A percentile compares a stretch with the other conserved stretches of the same genome.
phyloP scores from a whole-genome alignment of 1,284 basidiomycete species.

The Puccinia triticina region DNA sequence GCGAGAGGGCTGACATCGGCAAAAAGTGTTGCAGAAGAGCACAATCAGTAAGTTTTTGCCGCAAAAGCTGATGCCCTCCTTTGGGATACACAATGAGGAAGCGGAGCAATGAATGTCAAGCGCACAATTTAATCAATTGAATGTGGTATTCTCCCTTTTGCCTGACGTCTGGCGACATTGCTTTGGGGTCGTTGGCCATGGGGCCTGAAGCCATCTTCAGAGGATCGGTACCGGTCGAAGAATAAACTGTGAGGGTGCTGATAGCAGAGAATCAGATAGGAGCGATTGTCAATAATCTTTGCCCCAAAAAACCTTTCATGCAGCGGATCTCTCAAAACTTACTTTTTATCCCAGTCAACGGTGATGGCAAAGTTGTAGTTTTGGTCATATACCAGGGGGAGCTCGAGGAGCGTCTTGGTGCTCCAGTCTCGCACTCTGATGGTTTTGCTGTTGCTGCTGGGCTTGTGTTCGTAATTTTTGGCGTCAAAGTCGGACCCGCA shows the following conservation, averaged over 20 bases:
- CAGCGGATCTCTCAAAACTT: background rate
- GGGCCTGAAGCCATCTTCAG: background rate
- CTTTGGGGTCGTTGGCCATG: conserved; percentile 26
- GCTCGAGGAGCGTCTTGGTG: background rate
- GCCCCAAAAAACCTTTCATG: background rate
- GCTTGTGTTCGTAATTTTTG: background rate
- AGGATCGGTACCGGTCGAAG: background rate
- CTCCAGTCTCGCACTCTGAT: conserved; percentile 26
- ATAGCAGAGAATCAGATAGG: background rate
- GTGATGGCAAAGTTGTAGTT: conserved; percentile 34
- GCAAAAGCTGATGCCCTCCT: background rate
- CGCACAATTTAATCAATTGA: conserved; percentile 26
- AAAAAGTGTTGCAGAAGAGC: no score
- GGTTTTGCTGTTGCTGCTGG: background rate
- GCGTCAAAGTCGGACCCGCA: conserved; percentile 8
- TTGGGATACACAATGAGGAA: background rate
- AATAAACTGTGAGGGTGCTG: conserved; percentile 20
- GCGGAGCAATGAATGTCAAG: background rate
- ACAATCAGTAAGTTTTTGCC: background rate
- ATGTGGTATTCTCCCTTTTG: conserved; percentile 33
- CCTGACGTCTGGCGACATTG: background rate
- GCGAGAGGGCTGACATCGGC: background rate
- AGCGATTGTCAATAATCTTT: background rate
- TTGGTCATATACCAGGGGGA: background rate
- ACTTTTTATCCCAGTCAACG: conserved; percentile 36